Evolutionary conservation across 768 basidiomycete species (phyloP).

Genomic region (Termitomyces sp.): DNA sequence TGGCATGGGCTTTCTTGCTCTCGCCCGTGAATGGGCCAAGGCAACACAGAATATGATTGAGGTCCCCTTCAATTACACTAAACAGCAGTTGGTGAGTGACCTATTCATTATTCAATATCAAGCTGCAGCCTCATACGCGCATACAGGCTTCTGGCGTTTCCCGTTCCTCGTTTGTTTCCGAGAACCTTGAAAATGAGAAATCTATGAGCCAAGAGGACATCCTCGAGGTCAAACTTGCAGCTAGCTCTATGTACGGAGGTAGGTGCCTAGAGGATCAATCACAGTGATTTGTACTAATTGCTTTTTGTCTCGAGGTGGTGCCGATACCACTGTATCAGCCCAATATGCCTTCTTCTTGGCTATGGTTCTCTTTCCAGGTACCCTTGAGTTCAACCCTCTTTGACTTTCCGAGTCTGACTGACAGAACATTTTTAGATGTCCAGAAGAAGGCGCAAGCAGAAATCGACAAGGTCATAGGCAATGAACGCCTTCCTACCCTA

Average conservation of each 20-base stretch:
- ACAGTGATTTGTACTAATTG: neutral
- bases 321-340: constrained; percentile 47
- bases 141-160: constrained; percentile 40
- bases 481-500: constrained; percentile 34
- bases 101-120: neutral
- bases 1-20: constrained; percentile 48
- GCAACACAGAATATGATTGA: constrained; percentile 37
- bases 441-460: constrained; percentile 52
- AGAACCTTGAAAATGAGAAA: constrained; percentile 34
- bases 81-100: constrained; percentile 42
- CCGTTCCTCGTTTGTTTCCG: constrained; percentile 41
- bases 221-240: constrained; percentile 38
- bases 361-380: constrained; percentile 39
- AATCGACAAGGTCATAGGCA: constrained; percentile 40
- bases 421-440: constrained; percentile 31
- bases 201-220: constrained; percentile 30
- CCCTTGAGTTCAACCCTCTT: neutral
- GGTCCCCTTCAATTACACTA: constrained; percentile 41
- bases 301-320: constrained; percentile 33
- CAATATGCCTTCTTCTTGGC: constrained; percentile 48
- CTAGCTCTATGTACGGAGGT: constrained; percentile 47
- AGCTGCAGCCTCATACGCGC: neutral
- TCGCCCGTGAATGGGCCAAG: constrained; percentile 38
- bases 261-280: constrained; percentile 9
- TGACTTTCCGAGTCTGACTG: neutral